Base-by-base conservation (phyloP, 768 basidiomycete species). In the Auricularia auricula-judae region DNA sequence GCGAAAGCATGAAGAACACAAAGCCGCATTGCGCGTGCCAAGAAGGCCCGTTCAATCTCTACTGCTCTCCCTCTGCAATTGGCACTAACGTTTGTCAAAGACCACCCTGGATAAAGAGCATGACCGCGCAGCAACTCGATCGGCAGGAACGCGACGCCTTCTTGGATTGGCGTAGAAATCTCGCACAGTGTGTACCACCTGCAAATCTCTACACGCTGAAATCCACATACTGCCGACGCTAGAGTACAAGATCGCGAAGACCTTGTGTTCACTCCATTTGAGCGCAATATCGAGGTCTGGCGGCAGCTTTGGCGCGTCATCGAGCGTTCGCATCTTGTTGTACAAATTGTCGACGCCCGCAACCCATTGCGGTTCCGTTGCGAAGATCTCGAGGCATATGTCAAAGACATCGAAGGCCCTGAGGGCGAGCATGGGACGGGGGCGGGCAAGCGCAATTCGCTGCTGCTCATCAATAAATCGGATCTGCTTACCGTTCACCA, bases 271-370 rank as follows among this genome's bases (percentile, higher is more conserved):
- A 96, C 95, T 0, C 96, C 94, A 3, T 99, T 97, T 71, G 97
- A 99, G 72, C 88, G 94, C 61, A 99, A 98, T 72, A 76, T 99
- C 36, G 95, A 98, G 79, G 97, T 99, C 12, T 98, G 97, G 96
- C 81, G 97, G 53, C 97, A 99, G 71, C 82, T 99, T 7, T 99
- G 97, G 97, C 82, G 97, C 62, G 97, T 98, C 1, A 76, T 97
- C 8, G 97, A 99, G 76, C 84, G 94, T 23, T 97, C 96, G 1
- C 91, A 97, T 69, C 84, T 99, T 29, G 77, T 98, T 36, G 90
- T 98, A 2, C 93, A 98, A 75, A 96, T 99, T 62, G 91, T 97
- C 62, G 97, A 99, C 71, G 93, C 93, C 4, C 86, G 97, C 44
- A 98, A 97, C 77, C 96, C 97, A 1, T 80, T 97, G 8, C 80